Percentiles rank a stretch among this genome's conserved stretches.
phyloP scores from a whole-genome alignment of 192 early-diverging fungal species.

The Umbelopsis sp. region DNA sequence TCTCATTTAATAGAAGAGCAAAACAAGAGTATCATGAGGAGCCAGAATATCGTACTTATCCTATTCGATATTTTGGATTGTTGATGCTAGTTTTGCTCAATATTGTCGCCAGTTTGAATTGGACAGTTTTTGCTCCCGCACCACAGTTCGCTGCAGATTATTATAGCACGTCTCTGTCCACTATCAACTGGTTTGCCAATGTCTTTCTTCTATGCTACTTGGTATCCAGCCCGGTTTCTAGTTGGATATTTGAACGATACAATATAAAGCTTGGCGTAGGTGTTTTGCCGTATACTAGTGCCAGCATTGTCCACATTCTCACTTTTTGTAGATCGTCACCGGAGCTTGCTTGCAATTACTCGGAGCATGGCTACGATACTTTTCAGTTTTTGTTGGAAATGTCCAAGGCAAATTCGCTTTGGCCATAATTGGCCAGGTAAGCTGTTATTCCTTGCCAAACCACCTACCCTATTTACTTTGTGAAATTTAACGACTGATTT shows the following conservation, averaged over 20 bases:
- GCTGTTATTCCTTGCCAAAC: background rate
- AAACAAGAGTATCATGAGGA: background rate
- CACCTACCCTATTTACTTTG: background rate
- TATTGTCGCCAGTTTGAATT: constrained; percentile 45
- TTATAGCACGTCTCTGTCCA: constrained; percentile 33
- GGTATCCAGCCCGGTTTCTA: constrained; percentile 45
- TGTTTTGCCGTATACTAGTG: background rate
- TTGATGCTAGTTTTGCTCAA: constrained; percentile 47
- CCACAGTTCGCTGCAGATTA: constrained; percentile 41
- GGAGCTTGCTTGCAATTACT: constrained; percentile 46
- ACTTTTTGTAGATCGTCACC: constrained; percentile 34
- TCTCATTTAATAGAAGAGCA: background rate
- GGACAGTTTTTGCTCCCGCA: constrained; percentile 52
- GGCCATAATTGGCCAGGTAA: constrained; percentile 52
- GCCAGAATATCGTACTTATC: constrained; percentile 42
- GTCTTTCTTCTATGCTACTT: constrained; percentile 48
- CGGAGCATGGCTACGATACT: constrained; percentile 52
- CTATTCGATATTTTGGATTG: constrained; percentile 48
- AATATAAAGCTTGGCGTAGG: constrained; percentile 45
- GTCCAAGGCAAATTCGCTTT: constrained; percentile 42
- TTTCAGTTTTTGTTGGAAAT: constrained; percentile 42
- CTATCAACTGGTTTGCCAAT: constrained; percentile 50
- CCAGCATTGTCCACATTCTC: background rate
- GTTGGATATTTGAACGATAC: constrained; percentile 46
- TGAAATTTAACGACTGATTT: background rate